A percentile compares a stretch with the other conserved stretches of the same genome.
Conservation (phyloP, 306 rosid genomes). For the Biancaea sappan region DNA sequence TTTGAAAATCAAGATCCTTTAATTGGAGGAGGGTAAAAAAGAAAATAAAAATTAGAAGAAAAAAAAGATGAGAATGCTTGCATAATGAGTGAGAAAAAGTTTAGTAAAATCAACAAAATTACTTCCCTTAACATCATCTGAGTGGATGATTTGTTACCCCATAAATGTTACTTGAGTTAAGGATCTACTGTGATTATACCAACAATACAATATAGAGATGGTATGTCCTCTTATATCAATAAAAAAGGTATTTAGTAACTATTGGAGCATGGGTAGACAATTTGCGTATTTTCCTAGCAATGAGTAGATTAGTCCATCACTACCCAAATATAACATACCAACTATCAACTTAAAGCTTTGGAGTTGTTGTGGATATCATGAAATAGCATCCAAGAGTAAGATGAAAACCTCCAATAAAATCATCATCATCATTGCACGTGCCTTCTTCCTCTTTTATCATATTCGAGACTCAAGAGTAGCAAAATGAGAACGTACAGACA, state of each 20-base stretch:
- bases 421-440: too few relatives aligned
- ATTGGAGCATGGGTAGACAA: conserved; percentile 1
- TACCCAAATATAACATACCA: conserved; percentile 57
- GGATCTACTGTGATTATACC: conserved; percentile 1
- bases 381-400: conserved; percentile 90
- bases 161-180: conserved; percentile 22
- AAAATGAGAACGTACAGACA: too few relatives aligned
- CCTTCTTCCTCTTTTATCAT: too few relatives aligned
- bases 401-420: too few relatives aligned
- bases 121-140: conserved; percentile 12
- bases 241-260: conserved; percentile 5
- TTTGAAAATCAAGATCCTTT: conserved; percentile 87
- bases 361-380: conserved; percentile 98
- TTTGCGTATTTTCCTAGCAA: conserved; percentile 24
- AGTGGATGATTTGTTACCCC: conserved; percentile 7
- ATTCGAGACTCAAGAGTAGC: too few relatives aligned
- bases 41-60: conserved; percentile 1
- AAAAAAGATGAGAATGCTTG: neutral
- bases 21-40: neutral
- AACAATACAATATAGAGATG: conserved; percentile 21
- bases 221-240: conserved; percentile 11
- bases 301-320: conserved; percentile 1
- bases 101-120: conserved; percentile 16
- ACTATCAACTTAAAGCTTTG: conserved; percentile 94
- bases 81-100: conserved; percentile 13